phyloP scores from a whole-genome alignment of 805 yeast genomes.

The Candida glaebosa region DNA sequence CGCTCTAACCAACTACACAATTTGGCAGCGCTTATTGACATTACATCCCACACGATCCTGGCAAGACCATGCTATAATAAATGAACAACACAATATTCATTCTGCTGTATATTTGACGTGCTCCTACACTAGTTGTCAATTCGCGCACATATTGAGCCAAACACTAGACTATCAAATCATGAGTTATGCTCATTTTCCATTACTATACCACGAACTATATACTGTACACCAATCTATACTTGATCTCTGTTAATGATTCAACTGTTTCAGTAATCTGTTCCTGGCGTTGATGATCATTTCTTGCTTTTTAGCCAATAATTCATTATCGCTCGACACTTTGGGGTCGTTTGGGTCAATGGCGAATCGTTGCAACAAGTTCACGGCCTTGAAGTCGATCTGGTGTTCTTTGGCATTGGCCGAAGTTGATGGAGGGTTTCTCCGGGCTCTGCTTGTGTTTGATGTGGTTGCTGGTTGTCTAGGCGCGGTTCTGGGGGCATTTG shows the following conservation, averaged over 20 bases:
- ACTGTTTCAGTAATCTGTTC: slow-evolving; percentile 44
- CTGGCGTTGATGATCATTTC: slow-evolving; percentile 43
- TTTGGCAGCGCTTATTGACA: no score
- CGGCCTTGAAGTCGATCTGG: slow-evolving; percentile 17
- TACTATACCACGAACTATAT: no score
- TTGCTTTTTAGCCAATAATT: slow-evolving; percentile 29
- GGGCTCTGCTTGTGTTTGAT: slow-evolving; percentile 9
- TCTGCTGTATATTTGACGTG: no score
- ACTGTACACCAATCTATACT: not conserved
- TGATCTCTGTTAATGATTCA: slow-evolving; percentile 10
- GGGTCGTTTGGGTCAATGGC: slow-evolving; percentile 27
- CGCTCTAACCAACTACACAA: no score
- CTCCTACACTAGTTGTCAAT: no score
- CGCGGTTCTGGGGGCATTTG: slow-evolving; percentile 20
- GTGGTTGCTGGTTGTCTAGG: slow-evolving; percentile 12
- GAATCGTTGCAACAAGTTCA: slow-evolving; percentile 40
- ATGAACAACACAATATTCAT: no score
- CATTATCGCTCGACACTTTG: slow-evolving; percentile 9
- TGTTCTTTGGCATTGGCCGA: slow-evolving; percentile 15
- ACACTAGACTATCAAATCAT: no score
- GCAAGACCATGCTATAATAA: no score
- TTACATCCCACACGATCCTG: no score
- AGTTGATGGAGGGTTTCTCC: not conserved
- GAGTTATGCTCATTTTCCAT: no score
- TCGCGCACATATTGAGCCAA: no score